Percentiles rank a stretch among this genome's conserved stretches.
phyloP scores from a whole-genome alignment of 371 early-diverging fungal species.

The Mortierella sp. region DNA sequence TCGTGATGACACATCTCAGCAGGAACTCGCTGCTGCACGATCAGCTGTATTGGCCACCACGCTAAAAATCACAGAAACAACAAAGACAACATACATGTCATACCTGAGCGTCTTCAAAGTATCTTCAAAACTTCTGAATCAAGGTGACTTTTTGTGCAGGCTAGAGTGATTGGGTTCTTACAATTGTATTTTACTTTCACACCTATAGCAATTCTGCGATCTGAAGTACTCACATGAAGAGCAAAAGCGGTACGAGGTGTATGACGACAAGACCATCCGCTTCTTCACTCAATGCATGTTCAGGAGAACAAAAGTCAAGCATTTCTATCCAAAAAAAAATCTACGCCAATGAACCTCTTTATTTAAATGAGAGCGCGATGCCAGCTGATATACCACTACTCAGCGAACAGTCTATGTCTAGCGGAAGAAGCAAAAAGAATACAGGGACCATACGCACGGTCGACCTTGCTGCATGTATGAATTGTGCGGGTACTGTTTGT shows the following conservation, averaged over 20 bases:
- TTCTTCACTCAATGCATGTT: slow-evolving; percentile 1
- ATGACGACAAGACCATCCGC: neutral
- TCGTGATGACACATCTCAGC: neutral
- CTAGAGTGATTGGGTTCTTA: neutral
- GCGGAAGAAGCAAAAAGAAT: neutral
- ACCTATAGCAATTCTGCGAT: neutral
- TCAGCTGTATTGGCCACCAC: neutral
- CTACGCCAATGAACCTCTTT: neutral
- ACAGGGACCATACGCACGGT: neutral
- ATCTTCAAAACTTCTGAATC: neutral
- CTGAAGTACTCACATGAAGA: neutral
- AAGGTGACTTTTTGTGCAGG: neutral
- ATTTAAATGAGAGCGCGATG: neutral
- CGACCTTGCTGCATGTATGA: neutral
- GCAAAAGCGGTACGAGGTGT: neutral
- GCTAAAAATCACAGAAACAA: neutral
- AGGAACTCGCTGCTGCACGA: neutral
- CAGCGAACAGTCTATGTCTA: neutral
- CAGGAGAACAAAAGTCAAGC: neutral
- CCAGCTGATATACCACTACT: neutral
- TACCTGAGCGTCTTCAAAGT: neutral
- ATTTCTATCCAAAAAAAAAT: neutral
- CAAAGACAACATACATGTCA: slow-evolving; percentile 1
- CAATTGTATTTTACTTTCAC: neutral
- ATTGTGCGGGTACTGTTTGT: too few species aligned